Percentiles rank a stretch among this genome's conserved stretches.
These are phyloP conservation scores for Clonostachys sp. DNA, from an alignment of 2,329 filamentous ascomycete genomes.

Conservation along the genomic window DNA sequence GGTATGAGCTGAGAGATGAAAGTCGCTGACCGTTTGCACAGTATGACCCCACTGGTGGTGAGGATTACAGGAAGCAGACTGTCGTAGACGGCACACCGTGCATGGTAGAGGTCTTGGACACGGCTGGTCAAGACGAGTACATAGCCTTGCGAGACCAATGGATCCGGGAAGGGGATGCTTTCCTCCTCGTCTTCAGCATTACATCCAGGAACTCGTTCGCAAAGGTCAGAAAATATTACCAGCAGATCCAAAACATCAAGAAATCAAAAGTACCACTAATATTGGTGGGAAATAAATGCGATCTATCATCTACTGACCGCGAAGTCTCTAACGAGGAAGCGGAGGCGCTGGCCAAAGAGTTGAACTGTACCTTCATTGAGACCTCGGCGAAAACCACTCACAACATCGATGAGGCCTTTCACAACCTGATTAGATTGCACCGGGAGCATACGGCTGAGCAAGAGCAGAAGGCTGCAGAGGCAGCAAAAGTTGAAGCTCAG, in stretches of 20 bases:
- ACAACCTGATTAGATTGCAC: slow-evolving; percentile 74
- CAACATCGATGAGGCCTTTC: slow-evolving; percentile 97
- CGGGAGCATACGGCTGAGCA: too few relatives aligned
- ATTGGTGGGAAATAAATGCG: slow-evolving; percentile 97
- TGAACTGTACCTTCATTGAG: slow-evolving; percentile 95
- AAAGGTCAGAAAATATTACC: slow-evolving; percentile 90
- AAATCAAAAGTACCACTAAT: slow-evolving; percentile 87
- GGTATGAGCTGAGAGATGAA: not conserved
- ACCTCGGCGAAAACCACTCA: slow-evolving; percentile 96
- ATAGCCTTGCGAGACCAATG: slow-evolving; percentile 94
- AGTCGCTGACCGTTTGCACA: slow-evolving; percentile 19
- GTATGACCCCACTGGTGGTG: slow-evolving; percentile 86
- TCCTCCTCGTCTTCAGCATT: slow-evolving; percentile 96
- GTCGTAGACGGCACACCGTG: slow-evolving; percentile 92
- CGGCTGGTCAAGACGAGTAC: slow-evolving; percentile 96
- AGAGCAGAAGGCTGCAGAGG: too few relatives aligned
- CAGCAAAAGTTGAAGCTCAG: too few relatives aligned
- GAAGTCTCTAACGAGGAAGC: slow-evolving; percentile 97
- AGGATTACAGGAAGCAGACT: slow-evolving; percentile 82
- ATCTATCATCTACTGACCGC: slow-evolving; percentile 79
- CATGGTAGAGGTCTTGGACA: slow-evolving; percentile 96
- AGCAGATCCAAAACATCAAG: slow-evolving; percentile 95
- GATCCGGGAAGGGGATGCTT: slow-evolving; percentile 96
- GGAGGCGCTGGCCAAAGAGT: slow-evolving; percentile 79
- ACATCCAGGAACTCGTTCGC: slow-evolving; percentile 92